Base-by-base conservation (phyloP, 768 basidiomycete genomes). In the Suillus variegatus region DNA sequence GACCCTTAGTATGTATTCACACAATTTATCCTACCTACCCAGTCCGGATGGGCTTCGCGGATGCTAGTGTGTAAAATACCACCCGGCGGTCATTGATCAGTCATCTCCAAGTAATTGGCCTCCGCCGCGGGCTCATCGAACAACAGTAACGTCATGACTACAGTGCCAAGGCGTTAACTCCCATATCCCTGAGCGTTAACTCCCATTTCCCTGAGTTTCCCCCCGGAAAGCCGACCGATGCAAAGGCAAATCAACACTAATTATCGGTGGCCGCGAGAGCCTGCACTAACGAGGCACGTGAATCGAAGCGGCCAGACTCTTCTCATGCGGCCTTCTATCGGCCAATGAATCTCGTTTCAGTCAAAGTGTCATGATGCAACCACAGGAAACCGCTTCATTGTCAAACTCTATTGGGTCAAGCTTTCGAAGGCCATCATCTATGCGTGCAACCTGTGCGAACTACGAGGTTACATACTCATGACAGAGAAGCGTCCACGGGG, bases 351-450 rank as follows among this genome's bases (percentile, higher is more conserved):
- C 41, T 28, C 18, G 28, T 58, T 41, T 32, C 28, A 25, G 57
- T 10, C 57, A 41, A 46, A 40, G 40, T 60, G 40, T 60, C 40
- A 43, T 41, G 25, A 60, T 32, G 57, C 57, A 58, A 58, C 57
- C 28, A 41, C 58, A 60, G 58, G 58, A 43, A 43, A 43, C 58
- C 25, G 5, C 6, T 28, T 20, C 28, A 60, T 60, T 60, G 25
- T 13, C 58, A 60, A 60, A 60, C 58, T 60, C 10, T 60, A 60
- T 43, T 28, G 25, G 16, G 56, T 43, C 58, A 60, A 60, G 28
- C 58, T 60, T 43, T 60, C 58, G 41, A 60, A 60, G 40, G 58
- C 5, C 22, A 28, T 60, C 41, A 2, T 41, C 25, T 1, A 20
- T 43, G 22, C 25, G 10, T 43, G 57, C 25, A 41, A 60, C 40